Evolutionary conservation across 768 basidiomycete species (phyloP), one percentile per base, ranked within the genome.

Genomic region (Leucocoprinus leucothites): DNA sequence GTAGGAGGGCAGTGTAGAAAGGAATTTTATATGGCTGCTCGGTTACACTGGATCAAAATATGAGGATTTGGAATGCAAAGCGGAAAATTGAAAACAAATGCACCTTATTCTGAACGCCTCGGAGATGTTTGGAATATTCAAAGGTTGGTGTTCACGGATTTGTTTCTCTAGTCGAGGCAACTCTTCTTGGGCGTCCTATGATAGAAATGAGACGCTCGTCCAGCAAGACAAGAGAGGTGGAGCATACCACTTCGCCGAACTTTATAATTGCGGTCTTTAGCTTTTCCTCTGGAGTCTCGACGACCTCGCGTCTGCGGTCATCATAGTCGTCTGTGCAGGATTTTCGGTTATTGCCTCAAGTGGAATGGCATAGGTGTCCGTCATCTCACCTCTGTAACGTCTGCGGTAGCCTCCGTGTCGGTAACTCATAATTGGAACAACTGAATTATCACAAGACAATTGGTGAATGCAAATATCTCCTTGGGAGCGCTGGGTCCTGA

Each of bases 1-100:
- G 80, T 46, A 97, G 77, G 16, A 98, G 71, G 9, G 90, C 83
- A 11, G 91, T 91, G 70, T 94, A 94, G 65, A 85, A 89, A 0
- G 93, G 88, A 34, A 91, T 89, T 76, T 98, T 99, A 76, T 85
- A 94, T 0, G 95, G 94, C 63, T 97, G 89, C 71, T 98, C 92
- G 0, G 88, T 92, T 50, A 92, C 84, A 48, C 91, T 94, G 31
- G 31, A 31, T 31, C 31, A 11, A 31, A 11, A 31, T 31, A 64
- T 3, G 26, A 7, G 38, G n/a, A 59, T 41, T 24, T 18, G 42
- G 59, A 45, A 68, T 24, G 35, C 11, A 18, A 49, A 13, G 56
- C 19, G 25, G 49, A 36, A 5, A 52, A 19, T 25, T n/a, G 36
- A 1, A 18, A 43, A 42, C 4, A 28, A 49, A 50, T 40, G 16